Conservation (phyloP, 768 basidiomycete species). For the Auricularia auricula-judae region DNA sequence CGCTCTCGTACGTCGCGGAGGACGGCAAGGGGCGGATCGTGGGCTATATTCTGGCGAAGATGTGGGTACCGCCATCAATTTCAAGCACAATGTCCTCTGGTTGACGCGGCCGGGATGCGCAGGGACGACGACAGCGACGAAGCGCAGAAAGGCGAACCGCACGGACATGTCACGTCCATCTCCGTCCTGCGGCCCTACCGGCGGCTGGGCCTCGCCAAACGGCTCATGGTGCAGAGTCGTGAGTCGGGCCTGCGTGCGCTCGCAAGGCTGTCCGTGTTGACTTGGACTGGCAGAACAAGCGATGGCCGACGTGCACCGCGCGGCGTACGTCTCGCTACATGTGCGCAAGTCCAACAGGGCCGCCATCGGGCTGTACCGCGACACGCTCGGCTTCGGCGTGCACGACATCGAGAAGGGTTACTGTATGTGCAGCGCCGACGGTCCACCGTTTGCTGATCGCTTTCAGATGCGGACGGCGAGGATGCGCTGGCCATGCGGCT, state of each 20-base stretch:
- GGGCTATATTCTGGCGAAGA: constrained; percentile 92
- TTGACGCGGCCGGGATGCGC: neutral
- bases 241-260: neutral
- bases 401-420: constrained; percentile 81
- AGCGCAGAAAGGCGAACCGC: constrained; percentile 13
- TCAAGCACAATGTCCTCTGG: neutral
- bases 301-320: constrained; percentile 81
- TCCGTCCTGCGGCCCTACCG: constrained; percentile 37
- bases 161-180: constrained; percentile 41
- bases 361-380: constrained; percentile 77
- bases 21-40: constrained; percentile 83
- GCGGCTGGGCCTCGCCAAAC: constrained; percentile 36
- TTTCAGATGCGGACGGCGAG: constrained; percentile 83
- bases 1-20: constrained; percentile 90
- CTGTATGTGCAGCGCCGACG: constrained; percentile 42
- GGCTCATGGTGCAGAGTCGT: constrained; percentile 36
- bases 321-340: constrained; percentile 76
- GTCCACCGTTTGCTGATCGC: neutral
- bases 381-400: constrained; percentile 83
- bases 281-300: constrained; percentile 55
- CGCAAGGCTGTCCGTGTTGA: constrained; percentile 9
- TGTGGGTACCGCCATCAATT: constrained; percentile 32
- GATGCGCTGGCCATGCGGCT: constrained; percentile 89
- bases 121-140: neutral
- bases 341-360: constrained; percentile 94